Evolutionary conservation across 1,139 yeast species (phyloP), one percentile per base, ranked within the genome.

Genomic region (Yamadazyma pseudoaaseri): DNA sequence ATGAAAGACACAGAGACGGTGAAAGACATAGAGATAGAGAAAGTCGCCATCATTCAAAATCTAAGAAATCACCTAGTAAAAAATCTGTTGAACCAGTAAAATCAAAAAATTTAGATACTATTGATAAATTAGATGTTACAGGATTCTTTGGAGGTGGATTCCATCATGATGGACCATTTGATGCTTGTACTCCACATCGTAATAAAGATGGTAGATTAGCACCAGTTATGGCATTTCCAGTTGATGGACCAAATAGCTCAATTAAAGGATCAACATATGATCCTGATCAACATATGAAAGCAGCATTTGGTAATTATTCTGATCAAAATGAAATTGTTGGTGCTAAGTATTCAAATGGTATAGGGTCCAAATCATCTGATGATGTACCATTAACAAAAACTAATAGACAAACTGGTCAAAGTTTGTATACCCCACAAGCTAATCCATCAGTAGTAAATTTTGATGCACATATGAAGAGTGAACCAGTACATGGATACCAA

Each of bases 81-180:
- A 45, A 44, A 29, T 59, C 68, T 39, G 61, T 67, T 36, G 72
- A 64, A 41, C 61, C 70, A 1, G 64, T 61, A 26, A 70, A 74
- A 52, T 58, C 74, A 16, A 79, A 80, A 48, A 78, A 79, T 45
- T 76, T 92, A 45, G 98, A 92, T 54, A 86, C 95, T 4, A 92
- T 92, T 49, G 98, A 92, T 63, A 86, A 85, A 60, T 70, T 92
- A 47, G 98, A 92, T 57, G 97, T 90, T 24, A 89, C 97, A 6
- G 97, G 96, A 1, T 73, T 92, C 45, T 90, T 86, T 56, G 97
- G 97, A n/a, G 82, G 86, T 27, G 86, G 92, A 1, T 92, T 92
- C 72, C 98, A 92, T 60, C 98, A 92, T 58, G 98, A 92, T 60
- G 98, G 98, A 10, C 98, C 98, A 12, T 92, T 92, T 58, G 98